Conservation (phyloP, 306 rosid species). For the Herpetospermum pedunculosum region DNA sequence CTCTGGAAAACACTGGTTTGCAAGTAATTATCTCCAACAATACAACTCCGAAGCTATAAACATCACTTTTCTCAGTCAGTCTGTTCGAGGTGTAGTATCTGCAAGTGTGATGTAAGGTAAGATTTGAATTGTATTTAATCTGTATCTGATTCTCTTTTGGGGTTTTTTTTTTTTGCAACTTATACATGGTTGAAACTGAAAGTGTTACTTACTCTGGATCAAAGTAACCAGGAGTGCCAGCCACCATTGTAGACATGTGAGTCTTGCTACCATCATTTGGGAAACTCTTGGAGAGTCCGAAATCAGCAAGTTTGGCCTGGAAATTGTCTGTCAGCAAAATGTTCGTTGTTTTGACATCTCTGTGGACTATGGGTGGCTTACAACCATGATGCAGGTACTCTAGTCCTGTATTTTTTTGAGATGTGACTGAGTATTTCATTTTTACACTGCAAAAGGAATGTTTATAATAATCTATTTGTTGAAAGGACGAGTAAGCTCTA, state of each 20-base stretch:
- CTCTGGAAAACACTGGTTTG: not conserved
- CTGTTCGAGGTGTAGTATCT: slow-evolving; percentile 11
- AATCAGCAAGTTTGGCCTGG: slow-evolving; percentile 21
- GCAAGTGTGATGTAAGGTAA: not conserved
- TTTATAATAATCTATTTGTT: not conserved
- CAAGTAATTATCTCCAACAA: slow-evolving; percentile 17
- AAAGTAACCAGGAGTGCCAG: slow-evolving; percentile 22
- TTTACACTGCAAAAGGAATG: not conserved
- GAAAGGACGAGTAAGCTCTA: not conserved
- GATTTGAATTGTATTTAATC: not conserved
- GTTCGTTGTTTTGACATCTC: slow-evolving; percentile 22
- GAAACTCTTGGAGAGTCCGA: slow-evolving; percentile 21
- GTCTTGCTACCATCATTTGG: not conserved
- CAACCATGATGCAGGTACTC: slow-evolving; percentile 46
- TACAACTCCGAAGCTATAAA: slow-evolving; percentile 19
- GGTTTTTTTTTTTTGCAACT: not conserved
- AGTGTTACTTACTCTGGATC: slow-evolving; percentile 14
- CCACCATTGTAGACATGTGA: slow-evolving; percentile 16
- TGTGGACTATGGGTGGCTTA: slow-evolving; percentile 25
- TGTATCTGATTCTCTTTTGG: slow-evolving; percentile 6
- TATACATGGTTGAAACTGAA: not conserved
- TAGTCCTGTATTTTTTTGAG: slow-evolving; percentile 23
- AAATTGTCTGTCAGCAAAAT: slow-evolving; percentile 19
- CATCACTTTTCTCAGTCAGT: slow-evolving; percentile 20
- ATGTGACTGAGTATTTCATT: not conserved